These are phyloP conservation scores for Xylariaceae sp. DNA, from an alignment of 2,329 filamentous ascomycete species.

Conservation along the genomic window DNA sequence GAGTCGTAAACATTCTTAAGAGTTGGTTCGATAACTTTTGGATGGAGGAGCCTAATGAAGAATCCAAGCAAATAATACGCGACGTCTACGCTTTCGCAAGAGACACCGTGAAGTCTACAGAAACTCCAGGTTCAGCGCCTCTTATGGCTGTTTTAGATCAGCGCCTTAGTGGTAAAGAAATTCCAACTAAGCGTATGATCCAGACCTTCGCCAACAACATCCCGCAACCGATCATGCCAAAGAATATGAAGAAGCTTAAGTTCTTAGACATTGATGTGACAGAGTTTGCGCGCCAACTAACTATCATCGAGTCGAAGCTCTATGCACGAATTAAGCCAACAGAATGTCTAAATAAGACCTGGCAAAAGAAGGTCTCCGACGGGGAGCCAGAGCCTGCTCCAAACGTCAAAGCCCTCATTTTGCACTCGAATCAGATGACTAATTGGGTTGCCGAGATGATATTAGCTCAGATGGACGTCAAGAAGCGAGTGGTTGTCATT, in stretches of 20 bases:
- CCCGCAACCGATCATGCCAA: constrained; percentile 88
- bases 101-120: constrained; percentile 89
- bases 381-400: constrained; percentile 84
- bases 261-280: constrained; percentile 96
- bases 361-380: constrained; percentile 91
- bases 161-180: constrained; percentile 85
- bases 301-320: constrained; percentile 92
- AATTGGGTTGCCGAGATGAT: constrained; percentile 99
- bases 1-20: constrained; percentile 96
- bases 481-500: constrained; percentile 95
- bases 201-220: constrained; percentile 83
- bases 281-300: constrained; percentile 96
- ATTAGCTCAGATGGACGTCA: constrained; percentile 89
- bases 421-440: constrained; percentile 98
- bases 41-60: constrained; percentile 93
- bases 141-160: constrained; percentile 89
- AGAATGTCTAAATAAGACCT: constrained; percentile 97
- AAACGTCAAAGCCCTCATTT: constrained; percentile 94
- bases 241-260: constrained; percentile 99
- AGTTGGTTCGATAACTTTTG: constrained; percentile 98
- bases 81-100: constrained; percentile 90
- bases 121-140: constrained; percentile 85
- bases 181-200: constrained; percentile 82
- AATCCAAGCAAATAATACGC: constrained; percentile 82
- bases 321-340: constrained; percentile 96